These are phyloP conservation scores for Carpinus viminea DNA, from an alignment of 306 rosid genomes.

Conservation along the genomic window DNA sequence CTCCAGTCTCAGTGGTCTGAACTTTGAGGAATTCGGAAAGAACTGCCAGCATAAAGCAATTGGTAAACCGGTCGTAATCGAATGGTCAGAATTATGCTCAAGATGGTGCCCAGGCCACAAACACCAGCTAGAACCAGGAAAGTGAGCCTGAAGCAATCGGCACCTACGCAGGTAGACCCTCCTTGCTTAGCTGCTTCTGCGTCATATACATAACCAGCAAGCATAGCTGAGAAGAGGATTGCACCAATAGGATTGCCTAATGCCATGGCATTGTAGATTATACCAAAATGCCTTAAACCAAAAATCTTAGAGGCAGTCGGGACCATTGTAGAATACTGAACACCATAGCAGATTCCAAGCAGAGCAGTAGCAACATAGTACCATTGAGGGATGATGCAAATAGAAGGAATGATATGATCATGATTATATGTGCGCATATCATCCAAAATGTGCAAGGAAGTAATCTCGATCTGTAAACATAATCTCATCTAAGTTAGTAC, in stretches of 20 bases:
- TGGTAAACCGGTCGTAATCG: slow-evolving; percentile 71
- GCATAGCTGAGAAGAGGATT: slow-evolving; percentile 64
- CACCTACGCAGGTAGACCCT: slow-evolving; percentile 62
- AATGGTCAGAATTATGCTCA: slow-evolving; percentile 64
- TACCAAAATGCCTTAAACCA: slow-evolving; percentile 66
- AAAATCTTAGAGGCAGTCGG: slow-evolving; percentile 64
- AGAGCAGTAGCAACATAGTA: slow-evolving; percentile 67
- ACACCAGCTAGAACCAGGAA: slow-evolving; percentile 66
- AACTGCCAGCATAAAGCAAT: slow-evolving; percentile 68
- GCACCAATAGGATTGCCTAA: slow-evolving; percentile 80
- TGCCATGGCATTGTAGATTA: slow-evolving; percentile 56
- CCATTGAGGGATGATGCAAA: slow-evolving; percentile 56
- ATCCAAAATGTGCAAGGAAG: slow-evolving; percentile 81
- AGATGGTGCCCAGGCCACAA: slow-evolving; percentile 64
- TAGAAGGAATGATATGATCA: slow-evolving; percentile 52
- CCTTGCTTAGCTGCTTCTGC: slow-evolving; percentile 82
- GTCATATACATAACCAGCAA: slow-evolving; percentile 66
- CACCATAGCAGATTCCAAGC: slow-evolving; percentile 66
- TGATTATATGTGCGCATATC: slow-evolving; percentile 58
- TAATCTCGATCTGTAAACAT: slow-evolving; percentile 45
- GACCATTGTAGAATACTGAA: slow-evolving; percentile 57
- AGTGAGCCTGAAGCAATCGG: slow-evolving; percentile 70
- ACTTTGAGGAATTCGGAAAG: slow-evolving; percentile 47
- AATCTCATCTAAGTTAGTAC: slow-evolving; percentile 21
- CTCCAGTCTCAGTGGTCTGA: slow-evolving; percentile 29